Evolutionary conservation across 441 rosid species (phyloP).

Genomic region (Euphorbia celastroides): DNA sequence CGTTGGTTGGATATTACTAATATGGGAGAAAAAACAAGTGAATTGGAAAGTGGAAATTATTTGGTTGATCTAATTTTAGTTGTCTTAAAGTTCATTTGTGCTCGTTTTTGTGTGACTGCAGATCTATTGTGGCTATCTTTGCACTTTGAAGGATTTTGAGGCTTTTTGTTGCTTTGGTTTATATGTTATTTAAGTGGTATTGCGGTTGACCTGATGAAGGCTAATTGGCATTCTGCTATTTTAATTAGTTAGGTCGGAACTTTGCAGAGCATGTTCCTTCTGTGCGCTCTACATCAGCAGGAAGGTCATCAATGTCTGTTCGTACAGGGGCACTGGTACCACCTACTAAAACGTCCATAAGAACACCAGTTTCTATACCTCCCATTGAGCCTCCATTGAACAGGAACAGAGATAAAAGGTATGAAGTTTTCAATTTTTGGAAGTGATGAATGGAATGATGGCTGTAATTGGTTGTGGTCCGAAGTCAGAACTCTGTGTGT

Average conservation of each 20-base stretch:
- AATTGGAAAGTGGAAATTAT: not conserved
- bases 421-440: not conserved
- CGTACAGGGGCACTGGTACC: constrained; percentile 19
- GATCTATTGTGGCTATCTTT: not conserved
- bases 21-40: not conserved
- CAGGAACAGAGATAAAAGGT: constrained; percentile 50
- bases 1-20: not conserved
- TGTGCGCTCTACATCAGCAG: constrained; percentile 58
- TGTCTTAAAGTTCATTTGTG: not conserved
- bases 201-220: not conserved
- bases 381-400: constrained; percentile 48
- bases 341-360: constrained; percentile 41
- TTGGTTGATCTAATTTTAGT: not conserved
- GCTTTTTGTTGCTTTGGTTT: not conserved
- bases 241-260: constrained; percentile 31
- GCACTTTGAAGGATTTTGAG: too few relatives aligned
- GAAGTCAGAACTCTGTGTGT: constrained; percentile 2
- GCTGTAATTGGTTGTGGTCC: constrained; percentile 4
- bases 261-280: constrained; percentile 36
- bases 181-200: not conserved
- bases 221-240: constrained; percentile 18
- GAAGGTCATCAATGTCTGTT: constrained; percentile 33
- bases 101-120: not conserved
- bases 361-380: constrained; percentile 52
- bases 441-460: constrained; percentile 1